Evolutionary conservation across 73 alveolate genomes (phyloP).

Genomic region (Paramecium bursaria): DNA sequence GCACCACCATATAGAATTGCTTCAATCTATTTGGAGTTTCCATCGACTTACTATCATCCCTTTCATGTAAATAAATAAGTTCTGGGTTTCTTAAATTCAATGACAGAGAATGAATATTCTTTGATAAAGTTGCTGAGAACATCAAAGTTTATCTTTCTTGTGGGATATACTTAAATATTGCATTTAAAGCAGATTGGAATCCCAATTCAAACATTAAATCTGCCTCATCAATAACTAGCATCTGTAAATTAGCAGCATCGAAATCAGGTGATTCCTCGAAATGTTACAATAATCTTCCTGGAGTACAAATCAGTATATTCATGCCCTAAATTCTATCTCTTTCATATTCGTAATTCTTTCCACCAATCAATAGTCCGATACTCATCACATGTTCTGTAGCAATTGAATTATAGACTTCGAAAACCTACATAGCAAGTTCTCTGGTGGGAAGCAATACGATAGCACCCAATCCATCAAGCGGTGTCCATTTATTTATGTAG

Average conservation of each 20-base stretch:
- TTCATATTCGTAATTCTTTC: slow-evolving; percentile 80
- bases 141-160: slow-evolving; percentile 78
- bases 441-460: slow-evolving; percentile 87
- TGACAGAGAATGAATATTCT: slow-evolving; percentile 67
- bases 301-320: slow-evolving; percentile 88
- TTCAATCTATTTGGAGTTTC: slow-evolving; percentile 86
- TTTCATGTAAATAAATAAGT: slow-evolving; percentile 64
- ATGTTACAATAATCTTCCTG: slow-evolving; percentile 92
- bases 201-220: slow-evolving; percentile 92
- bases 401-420: slow-evolving; percentile 83
- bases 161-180: slow-evolving; percentile 82
- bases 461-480: slow-evolving; percentile 88
- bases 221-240: slow-evolving; percentile 91
- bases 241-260: slow-evolving; percentile 75
- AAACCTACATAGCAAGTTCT: slow-evolving; percentile 88
- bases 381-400: slow-evolving; percentile 79
- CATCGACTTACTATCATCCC: slow-evolving; percentile 74
- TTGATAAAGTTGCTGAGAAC: slow-evolving; percentile 89
- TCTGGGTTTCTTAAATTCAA: slow-evolving; percentile 67
- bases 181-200: slow-evolving; percentile 79
- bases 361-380: slow-evolving; percentile 91
- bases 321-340: slow-evolving; percentile 70
- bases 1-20: slow-evolving; percentile 82
- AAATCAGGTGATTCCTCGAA: slow-evolving; percentile 88
- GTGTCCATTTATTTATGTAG: slow-evolving; percentile 75